Evolutionary conservation across 331 rosid species (phyloP).

Genomic region (Quercus lobata): DNA sequence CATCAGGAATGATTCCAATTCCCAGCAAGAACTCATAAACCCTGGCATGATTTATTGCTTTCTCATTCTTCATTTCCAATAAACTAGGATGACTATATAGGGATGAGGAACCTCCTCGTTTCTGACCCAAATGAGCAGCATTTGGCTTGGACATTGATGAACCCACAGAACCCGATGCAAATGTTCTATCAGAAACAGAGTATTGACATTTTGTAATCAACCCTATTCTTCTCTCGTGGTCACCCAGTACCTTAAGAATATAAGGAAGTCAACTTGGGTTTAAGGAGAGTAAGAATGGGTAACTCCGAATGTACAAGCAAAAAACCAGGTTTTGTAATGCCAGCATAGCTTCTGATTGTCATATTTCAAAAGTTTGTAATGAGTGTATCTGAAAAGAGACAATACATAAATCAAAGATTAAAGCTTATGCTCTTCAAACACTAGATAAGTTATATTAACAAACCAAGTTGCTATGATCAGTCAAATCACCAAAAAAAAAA

Average conservation of each 20-base stretch:
- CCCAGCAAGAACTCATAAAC: slow-evolving; percentile 74
- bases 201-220: slow-evolving; percentile 41
- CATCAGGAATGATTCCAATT: slow-evolving; percentile 87
- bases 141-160: slow-evolving; percentile 27
- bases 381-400: slow-evolving; percentile 36
- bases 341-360: slow-evolving; percentile 48
- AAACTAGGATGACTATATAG: slow-evolving; percentile 76
- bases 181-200: slow-evolving; percentile 49
- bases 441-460: background rate
- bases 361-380: slow-evolving; percentile 26
- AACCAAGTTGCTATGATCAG: background rate
- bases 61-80: slow-evolving; percentile 73
- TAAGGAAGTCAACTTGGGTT: slow-evolving; percentile 38
- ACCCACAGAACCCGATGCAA: slow-evolving; percentile 28
- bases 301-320: slow-evolving; percentile 47
- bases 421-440: background rate
- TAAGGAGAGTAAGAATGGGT: slow-evolving; percentile 42
- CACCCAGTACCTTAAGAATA: slow-evolving; percentile 35
- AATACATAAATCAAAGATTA: background rate
- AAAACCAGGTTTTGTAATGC: slow-evolving; percentile 55
- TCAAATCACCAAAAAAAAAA: background rate
- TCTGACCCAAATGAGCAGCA: slow-evolving; percentile 30
- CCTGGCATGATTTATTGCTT: slow-evolving; percentile 43
- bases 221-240: slow-evolving; percentile 39
- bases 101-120: slow-evolving; percentile 49